phyloP scores from a whole-genome alignment of 176 grass and related monocot species.

The Coix lacrymajobi region DNA sequence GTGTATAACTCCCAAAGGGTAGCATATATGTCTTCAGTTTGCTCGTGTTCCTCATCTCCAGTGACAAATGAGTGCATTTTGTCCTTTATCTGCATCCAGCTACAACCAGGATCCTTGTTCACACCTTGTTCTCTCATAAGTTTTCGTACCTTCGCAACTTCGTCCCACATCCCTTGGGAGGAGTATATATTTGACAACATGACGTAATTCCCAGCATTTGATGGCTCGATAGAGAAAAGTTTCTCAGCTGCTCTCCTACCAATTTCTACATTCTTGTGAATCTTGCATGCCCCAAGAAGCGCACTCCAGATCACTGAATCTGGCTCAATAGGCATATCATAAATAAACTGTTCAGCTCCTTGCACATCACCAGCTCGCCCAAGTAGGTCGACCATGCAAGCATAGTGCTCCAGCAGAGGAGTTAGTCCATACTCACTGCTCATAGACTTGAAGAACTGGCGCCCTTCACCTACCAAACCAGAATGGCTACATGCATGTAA shows the following conservation, averaged over 20 bases:
- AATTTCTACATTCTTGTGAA: constrained; percentile 55
- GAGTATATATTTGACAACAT: constrained; percentile 72
- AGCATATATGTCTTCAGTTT: constrained; percentile 44
- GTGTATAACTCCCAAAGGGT: constrained; percentile 40
- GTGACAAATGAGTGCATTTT: constrained; percentile 55
- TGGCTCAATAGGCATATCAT: constrained; percentile 59
- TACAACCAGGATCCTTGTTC: constrained; percentile 51
- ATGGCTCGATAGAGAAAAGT: constrained; percentile 59
- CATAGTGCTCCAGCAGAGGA: constrained; percentile 58
- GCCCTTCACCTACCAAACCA: constrained; percentile 52
- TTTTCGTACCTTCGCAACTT: constrained; percentile 59
- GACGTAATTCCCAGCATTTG: constrained; percentile 65
- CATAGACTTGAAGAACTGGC: constrained; percentile 57
- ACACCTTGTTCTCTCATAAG: constrained; percentile 54
- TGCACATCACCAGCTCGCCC: constrained; percentile 57
- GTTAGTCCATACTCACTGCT: constrained; percentile 35
- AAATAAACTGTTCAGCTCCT: constrained; percentile 46
- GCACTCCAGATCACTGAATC: constrained; percentile 65
- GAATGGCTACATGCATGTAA: constrained; percentile 65
- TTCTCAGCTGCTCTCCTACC: constrained; percentile 56
- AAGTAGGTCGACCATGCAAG: constrained; percentile 72
- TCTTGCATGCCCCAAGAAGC: constrained; percentile 65
- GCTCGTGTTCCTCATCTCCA: constrained; percentile 53
- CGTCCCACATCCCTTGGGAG: constrained; percentile 54
- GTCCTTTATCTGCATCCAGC: constrained; percentile 64